These are phyloP conservation scores for Schizothecium vesticola DNA, from an alignment of 495 filamentous ascomycete species.

Conservation along the genomic window DNA sequence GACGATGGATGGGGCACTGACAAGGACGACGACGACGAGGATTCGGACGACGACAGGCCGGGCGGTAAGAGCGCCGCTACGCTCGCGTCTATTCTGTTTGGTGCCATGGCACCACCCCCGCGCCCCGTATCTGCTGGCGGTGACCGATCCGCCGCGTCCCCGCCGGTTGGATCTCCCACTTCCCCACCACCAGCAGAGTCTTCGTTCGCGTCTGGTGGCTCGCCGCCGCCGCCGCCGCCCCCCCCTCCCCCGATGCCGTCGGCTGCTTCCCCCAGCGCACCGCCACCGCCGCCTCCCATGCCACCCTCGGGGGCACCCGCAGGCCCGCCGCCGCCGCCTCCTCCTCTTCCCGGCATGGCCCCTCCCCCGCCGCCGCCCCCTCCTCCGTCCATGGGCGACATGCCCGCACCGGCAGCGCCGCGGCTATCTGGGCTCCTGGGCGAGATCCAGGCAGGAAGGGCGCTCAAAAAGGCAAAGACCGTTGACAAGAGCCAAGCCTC, in stretches of 20 bases:
- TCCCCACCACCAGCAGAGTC: slow-evolving; percentile 36
- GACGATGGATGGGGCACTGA: slow-evolving; percentile 88
- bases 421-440: slow-evolving; percentile 61
- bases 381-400: slow-evolving; percentile 40
- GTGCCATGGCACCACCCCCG: slow-evolving; percentile 86
- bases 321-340: slow-evolving; percentile 44
- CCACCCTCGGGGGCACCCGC: slow-evolving; percentile 34
- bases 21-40: slow-evolving; percentile 67
- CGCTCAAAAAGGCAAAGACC: slow-evolving; percentile 75
- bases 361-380: slow-evolving; percentile 54
- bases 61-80: slow-evolving; percentile 80
- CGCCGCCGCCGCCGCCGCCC: slow-evolving; percentile 33
- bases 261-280: slow-evolving; percentile 24
- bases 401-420: slow-evolving; percentile 32
- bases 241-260: slow-evolving; percentile 33
- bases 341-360: slow-evolving; percentile 47
- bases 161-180: slow-evolving; percentile 34
- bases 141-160: slow-evolving; percentile 52
- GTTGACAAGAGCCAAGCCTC: slow-evolving; percentile 71
- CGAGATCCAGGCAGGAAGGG: slow-evolving; percentile 72
- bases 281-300: slow-evolving; percentile 40
- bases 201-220: slow-evolving; percentile 29
- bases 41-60: slow-evolving; percentile 62
- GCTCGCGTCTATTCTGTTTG: slow-evolving; percentile 89
- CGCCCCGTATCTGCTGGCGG: slow-evolving; percentile 80